Percentiles rank a stretch among this genome's conserved stretches.
These are phyloP conservation scores for Saccharomyces hybrid DNA, from an alignment of 1,139 yeast genomes.

Conservation along the genomic window DNA sequence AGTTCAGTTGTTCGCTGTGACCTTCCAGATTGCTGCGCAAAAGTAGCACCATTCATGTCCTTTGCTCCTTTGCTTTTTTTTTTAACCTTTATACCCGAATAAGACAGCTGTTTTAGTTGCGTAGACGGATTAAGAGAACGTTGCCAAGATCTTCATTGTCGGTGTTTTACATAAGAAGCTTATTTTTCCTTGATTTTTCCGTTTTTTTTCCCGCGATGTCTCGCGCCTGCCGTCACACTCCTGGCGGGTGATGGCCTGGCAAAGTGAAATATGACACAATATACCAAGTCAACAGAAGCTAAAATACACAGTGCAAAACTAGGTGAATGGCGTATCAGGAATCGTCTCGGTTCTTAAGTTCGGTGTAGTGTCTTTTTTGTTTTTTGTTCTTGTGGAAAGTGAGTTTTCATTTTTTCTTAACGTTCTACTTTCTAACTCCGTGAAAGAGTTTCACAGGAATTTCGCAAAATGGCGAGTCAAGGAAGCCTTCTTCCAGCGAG, in stretches of 20 bases:
- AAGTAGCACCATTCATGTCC: not conserved
- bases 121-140: not conserved
- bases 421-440: no score
- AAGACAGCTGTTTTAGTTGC: not conserved
- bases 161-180: not conserved
- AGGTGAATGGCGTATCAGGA: not conserved
- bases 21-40: not conserved
- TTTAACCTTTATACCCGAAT: not conserved
- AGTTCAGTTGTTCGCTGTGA: constrained; percentile 10
- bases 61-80: not conserved
- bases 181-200: not conserved
- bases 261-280: not conserved
- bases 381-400: no score
- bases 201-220: not conserved
- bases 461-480: not conserved
- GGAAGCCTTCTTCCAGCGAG: not conserved
- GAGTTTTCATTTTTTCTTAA: no score
- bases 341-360: no score
- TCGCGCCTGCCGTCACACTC: not conserved
- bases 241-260: not conserved
- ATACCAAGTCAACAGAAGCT: not conserved
- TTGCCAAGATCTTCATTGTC: not conserved
- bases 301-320: not conserved
- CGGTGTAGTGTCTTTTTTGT: no score
- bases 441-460: not conserved